phyloP scores from a whole-genome alignment of 305 asterid genomes.

The Fraxinus greggii region DNA sequence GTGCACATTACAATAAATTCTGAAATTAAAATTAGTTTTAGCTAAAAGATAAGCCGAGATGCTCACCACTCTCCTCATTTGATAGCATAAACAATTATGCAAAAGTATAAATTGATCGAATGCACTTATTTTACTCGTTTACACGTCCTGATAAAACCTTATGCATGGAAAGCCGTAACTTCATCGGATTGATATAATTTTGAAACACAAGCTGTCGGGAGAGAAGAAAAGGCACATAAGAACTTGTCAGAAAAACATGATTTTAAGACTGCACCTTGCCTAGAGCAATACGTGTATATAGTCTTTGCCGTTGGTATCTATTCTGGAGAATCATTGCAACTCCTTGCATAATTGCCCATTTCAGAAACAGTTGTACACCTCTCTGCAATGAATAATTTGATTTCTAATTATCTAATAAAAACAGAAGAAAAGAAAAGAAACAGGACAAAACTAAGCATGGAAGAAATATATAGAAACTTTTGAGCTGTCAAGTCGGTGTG shows the following conservation, averaged over 20 bases:
- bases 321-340: slow-evolving; percentile 96
- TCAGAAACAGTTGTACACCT: slow-evolving; percentile 78
- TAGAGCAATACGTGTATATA: slow-evolving; percentile 94
- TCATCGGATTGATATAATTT: background rate
- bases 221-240: slow-evolving; percentile 1
- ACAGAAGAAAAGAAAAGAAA: background rate
- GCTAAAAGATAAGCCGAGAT: background rate
- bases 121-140: background rate
- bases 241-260: background rate
- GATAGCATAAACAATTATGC: background rate
- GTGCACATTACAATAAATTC: background rate
- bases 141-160: background rate
- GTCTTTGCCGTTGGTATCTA: slow-evolving; percentile 91
- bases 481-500: slow-evolving; percentile 7
- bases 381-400: slow-evolving; percentile 48
- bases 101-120: background rate
- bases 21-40: background rate
- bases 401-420: slow-evolving; percentile 21
- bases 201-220: background rate
- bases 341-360: slow-evolving; percentile 99
- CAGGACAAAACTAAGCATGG: slow-evolving; percentile 5
- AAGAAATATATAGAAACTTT: slow-evolving; percentile 14
- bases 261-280: slow-evolving; percentile 63
- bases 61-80: background rate
- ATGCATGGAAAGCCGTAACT: slow-evolving; percentile 1